phyloP scores from a whole-genome alignment of 495 filamentous ascomycete genomes.

The Chaetomium fimeti region DNA sequence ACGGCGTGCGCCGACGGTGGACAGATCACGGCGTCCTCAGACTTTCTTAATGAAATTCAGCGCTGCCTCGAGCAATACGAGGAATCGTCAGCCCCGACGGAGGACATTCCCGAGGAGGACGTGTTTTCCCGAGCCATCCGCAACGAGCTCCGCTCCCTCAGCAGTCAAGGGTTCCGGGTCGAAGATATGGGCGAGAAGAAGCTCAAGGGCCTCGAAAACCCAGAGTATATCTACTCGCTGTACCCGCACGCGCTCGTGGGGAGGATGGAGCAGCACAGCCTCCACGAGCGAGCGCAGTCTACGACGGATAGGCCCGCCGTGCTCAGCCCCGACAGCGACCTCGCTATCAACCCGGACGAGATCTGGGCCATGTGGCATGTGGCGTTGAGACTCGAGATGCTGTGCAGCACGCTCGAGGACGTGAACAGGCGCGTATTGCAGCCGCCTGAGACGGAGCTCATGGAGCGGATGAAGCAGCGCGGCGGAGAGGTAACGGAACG shows the following conservation, averaged over 20 bases:
- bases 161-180: slow-evolving; percentile 91
- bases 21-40: slow-evolving; percentile 92
- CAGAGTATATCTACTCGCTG: slow-evolving; percentile 89
- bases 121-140: slow-evolving; percentile 68
- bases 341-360: slow-evolving; percentile 71
- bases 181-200: slow-evolving; percentile 93
- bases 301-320: slow-evolving; percentile 47
- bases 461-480: slow-evolving; percentile 77
- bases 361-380: slow-evolving; percentile 91
- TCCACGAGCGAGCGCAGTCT: slow-evolving; percentile 44
- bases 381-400: slow-evolving; percentile 83
- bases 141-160: slow-evolving; percentile 81
- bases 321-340: slow-evolving; percentile 50
- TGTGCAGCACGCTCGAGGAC: slow-evolving; percentile 82
- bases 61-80: slow-evolving; percentile 81
- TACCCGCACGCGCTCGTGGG: slow-evolving; percentile 88
- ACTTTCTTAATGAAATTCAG: slow-evolving; percentile 95
- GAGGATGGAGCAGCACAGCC: slow-evolving; percentile 62
- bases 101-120: slow-evolving; percentile 70
- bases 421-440: slow-evolving; percentile 56
- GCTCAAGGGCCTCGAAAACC: slow-evolving; percentile 95
- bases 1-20: slow-evolving; percentile 94
- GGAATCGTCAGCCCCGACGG: slow-evolving; percentile 68
- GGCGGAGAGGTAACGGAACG: slow-evolving; percentile 85
- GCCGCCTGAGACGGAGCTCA: slow-evolving; percentile 72